Conservation (phyloP, 2,329 filamentous ascomycete species). For the Pseudofabraea citricarpa region DNA sequence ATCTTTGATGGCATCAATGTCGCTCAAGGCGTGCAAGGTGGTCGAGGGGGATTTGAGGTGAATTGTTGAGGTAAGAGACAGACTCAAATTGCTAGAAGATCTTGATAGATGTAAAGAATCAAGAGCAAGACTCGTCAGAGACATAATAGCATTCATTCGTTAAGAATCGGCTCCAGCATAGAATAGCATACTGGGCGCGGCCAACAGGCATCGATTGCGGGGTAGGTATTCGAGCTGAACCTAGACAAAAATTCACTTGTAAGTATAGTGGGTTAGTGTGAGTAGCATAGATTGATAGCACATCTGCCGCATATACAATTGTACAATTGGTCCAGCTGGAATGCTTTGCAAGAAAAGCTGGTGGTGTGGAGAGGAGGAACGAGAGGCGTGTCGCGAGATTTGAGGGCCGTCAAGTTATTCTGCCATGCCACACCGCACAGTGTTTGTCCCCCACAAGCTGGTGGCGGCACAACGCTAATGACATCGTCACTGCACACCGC, state of each 20-base stretch:
- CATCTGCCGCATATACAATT: too few species aligned
- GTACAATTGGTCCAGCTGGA: too few species aligned
- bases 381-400: too few species aligned
- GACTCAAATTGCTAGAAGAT: constrained; percentile 9
- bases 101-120: constrained; percentile 11
- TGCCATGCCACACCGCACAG: too few species aligned
- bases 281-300: neutral
- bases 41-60: constrained; percentile 5
- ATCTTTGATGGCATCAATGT: constrained; percentile 5
- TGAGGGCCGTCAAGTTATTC: too few species aligned
- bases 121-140: constrained; percentile 10
- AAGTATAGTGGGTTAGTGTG: neutral
- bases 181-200: constrained; percentile 2
- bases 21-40: neutral
- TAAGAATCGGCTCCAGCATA: neutral
- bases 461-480: neutral
- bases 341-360: too few species aligned
- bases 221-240: neutral
- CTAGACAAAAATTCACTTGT: neutral
- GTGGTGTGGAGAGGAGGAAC: too few species aligned
- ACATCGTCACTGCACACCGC: neutral
- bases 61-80: constrained; percentile 8
- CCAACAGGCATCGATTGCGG: neutral
- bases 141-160: constrained; percentile 11
- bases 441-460: neutral